Base-by-base conservation (phyloP, 306 rosid genomes). In the Castanopsis chinensis region DNA sequence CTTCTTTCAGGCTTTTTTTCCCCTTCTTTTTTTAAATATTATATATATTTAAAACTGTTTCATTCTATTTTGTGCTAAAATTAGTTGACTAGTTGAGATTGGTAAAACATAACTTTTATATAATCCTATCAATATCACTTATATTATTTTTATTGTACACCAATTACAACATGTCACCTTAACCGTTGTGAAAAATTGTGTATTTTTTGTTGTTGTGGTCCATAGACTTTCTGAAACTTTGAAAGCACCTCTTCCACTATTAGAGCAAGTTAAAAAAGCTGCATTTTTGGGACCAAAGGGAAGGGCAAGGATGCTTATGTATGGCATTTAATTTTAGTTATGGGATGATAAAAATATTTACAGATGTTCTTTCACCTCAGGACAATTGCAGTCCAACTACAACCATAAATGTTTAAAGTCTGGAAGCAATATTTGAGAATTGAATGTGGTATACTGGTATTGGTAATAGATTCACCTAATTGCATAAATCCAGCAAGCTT, bases 391-490 rank as follows among this genome's bases (percentile, higher is more conserved):
- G 32, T 27, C 63, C 73, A 55, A 10, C 23, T 4, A 65, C 64
- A 56, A 55, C 49, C 28, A 9, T 13, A 18, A 67, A 2, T 35
- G 27, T 35, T 8, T 67, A 6, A 67, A 33, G 28, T 10, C 35
- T 33, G 17, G 13, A 37, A 67, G 17, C 25, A 28, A 17, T 63
- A 2, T 30, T 8, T 9, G 1, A 28, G 30, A 63, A 45, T 67
- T 67, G 72, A 11, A 2, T 35, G 45, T 37, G 45, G 11, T 37
- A 37, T 37, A 1, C 6, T 13, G 33, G 19, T 60, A 12, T 60
- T 21, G 23, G 28, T 49, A 49, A 49, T 12, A 49, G 17, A 49
- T 10, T 93, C 98, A 35, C 98, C 97, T 67, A 91, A 77, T 19
- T n/a, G n/a, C n/a, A n/a, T n/a, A n/a, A n/a, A n/a, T n/a, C n/a